Percentiles rank a stretch among this genome's conserved stretches.
Conservation (phyloP, 257 asterid species). For the Cynanchum wilfordii region DNA sequence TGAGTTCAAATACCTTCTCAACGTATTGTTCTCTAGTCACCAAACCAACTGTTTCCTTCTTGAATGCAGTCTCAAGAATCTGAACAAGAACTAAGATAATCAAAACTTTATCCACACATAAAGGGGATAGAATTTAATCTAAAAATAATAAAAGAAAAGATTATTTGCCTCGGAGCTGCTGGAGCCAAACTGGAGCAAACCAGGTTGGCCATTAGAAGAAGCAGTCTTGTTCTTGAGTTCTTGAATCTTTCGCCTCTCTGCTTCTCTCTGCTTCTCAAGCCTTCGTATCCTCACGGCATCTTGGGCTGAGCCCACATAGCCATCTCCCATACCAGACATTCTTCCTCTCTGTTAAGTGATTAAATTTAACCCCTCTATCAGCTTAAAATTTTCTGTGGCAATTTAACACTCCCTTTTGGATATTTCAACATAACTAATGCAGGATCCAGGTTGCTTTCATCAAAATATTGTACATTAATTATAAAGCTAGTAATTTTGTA, state of each 20-base stretch:
- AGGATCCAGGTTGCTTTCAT: no score
- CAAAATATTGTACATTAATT: no score
- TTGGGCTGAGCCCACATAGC: conserved; percentile 97
- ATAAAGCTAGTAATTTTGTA: no score
- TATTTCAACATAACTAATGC: no score
- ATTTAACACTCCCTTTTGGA: no score
- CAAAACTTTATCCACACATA: background rate
- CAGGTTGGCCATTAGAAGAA: conserved; percentile 65
- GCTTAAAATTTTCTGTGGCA: no score
- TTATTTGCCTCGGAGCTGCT: conserved; percentile 79
- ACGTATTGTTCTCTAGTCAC: conserved; percentile 94
- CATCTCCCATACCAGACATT: conserved; percentile 99
- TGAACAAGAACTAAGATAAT: conserved; percentile 20
- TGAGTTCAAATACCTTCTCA: conserved; percentile 63
- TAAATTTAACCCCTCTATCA: no score
- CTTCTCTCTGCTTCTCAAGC: conserved; percentile 97
- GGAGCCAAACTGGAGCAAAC: conserved; percentile 96
- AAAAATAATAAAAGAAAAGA: background rate
- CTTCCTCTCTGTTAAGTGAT: background rate
- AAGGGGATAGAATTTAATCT: background rate
- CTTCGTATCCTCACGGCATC: conserved; percentile 92
- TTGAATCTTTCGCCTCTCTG: conserved; percentile 91
- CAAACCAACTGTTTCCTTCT: conserved; percentile 99
- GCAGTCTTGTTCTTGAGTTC: conserved; percentile 95
- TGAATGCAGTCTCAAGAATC: conserved; percentile 96